A percentile compares a stretch with the other conserved stretches of the same genome.
phyloP scores from a whole-genome alignment of 495 filamentous ascomycete species.

The Thermothielavioides terrestris region DNA sequence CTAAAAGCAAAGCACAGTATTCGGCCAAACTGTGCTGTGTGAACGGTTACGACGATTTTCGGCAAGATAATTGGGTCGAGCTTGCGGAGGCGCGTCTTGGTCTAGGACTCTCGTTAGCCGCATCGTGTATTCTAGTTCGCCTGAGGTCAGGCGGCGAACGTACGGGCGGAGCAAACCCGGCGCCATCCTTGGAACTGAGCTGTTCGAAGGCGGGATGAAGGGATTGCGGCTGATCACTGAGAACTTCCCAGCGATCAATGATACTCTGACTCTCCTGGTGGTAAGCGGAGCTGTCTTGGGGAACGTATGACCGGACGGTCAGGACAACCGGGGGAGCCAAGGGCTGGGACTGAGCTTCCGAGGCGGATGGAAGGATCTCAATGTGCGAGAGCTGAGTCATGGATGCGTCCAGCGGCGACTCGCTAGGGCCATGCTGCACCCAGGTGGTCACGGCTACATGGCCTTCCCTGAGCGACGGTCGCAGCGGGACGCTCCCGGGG shows the following conservation, averaged over 20 bases:
- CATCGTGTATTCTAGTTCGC: background rate
- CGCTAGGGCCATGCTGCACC: slow-evolving; percentile 33
- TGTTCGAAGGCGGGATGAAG: slow-evolving; percentile 71
- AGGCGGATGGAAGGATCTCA: slow-evolving; percentile 53
- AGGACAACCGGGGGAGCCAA: slow-evolving; percentile 54
- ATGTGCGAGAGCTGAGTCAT: slow-evolving; percentile 56
- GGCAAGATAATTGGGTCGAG: slow-evolving; percentile 55
- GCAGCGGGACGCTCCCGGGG: slow-evolving; percentile 26
- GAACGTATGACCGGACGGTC: slow-evolving; percentile 59
- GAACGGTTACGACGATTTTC: slow-evolving; percentile 60
- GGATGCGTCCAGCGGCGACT: slow-evolving; percentile 41
- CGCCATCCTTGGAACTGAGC: slow-evolving; percentile 49
- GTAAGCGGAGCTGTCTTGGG: slow-evolving; percentile 43
- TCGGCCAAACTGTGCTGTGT: slow-evolving; percentile 56
- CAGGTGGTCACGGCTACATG: slow-evolving; percentile 45
- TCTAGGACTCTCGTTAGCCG: slow-evolving; percentile 32
- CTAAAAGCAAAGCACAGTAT: slow-evolving; percentile 60
- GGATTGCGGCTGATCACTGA: slow-evolving; percentile 45
- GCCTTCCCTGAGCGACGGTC: slow-evolving; percentile 37
- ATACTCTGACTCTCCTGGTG: slow-evolving; percentile 56
- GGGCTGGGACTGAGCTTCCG: slow-evolving; percentile 40
- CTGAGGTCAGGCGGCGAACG: slow-evolving; percentile 2
- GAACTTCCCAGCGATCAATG: slow-evolving; percentile 71
- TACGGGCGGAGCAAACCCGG: slow-evolving; percentile 37
- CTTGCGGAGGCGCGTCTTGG: slow-evolving; percentile 52